phyloP scores from a whole-genome alignment of 2,329 filamentous ascomycete genomes.

The Hymenoscyphus occultus region DNA sequence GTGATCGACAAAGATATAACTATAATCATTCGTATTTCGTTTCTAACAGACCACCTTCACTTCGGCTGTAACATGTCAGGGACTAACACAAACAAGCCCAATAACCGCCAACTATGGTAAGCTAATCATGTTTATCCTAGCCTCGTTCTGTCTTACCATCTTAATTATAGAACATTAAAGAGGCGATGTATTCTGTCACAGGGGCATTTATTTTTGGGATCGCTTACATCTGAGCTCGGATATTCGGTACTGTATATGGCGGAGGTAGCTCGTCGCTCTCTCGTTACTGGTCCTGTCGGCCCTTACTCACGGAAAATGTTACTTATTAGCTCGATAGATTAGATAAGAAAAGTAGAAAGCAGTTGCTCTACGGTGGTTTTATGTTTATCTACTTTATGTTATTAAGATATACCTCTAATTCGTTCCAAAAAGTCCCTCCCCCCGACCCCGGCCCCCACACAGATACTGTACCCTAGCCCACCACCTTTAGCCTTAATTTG shows the following conservation, averaged over 20 bases:
- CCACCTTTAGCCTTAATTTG: too few species aligned
- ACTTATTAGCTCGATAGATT: too few species aligned
- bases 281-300: too few species aligned
- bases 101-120: neutral
- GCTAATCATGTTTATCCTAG: neutral
- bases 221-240: neutral
- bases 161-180: neutral
- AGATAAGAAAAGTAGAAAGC: too few species aligned
- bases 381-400: too few species aligned
- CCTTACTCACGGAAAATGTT: too few species aligned
- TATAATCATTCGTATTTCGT: neutral
- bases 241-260: neutral
- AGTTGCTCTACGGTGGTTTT: too few species aligned
- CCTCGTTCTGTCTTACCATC: neutral
- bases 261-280: neutral
- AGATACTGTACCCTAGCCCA: too few species aligned
- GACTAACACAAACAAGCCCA: neutral
- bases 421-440: too few species aligned
- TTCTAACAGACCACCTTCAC: neutral
- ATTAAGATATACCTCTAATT: too few species aligned
- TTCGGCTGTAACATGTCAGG: neutral
- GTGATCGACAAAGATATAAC: too few species aligned
- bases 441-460: too few species aligned
- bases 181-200: neutral
- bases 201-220: neutral